Evolutionary conservation across 495 filamentous ascomycete species (phyloP), one percentile per base, ranked within the genome.

Genomic region (Cryomyces minteri): DNA sequence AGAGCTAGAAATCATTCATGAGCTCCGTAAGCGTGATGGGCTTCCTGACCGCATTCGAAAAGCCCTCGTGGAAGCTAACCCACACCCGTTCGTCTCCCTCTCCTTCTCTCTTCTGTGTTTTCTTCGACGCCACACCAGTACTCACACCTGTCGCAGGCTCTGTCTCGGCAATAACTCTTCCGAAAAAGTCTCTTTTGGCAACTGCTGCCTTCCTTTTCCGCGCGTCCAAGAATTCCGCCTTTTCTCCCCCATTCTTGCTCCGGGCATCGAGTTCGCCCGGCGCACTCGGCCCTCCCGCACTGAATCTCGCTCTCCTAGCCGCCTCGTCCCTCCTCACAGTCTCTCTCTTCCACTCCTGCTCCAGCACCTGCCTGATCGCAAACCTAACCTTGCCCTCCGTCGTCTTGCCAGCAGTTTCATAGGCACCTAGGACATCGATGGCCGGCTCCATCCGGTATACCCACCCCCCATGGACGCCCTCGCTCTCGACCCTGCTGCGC

Each of bases 11-110:
- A 7, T 73, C 79, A 47, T 66, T 69, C 68, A 98, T 63, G 51
- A 98, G 68, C 59, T 98, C 90, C 48, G 77, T 76, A 62, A 98
- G 58, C 36, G 80, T 82, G 48, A 98, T 74, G 4, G 87, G 86
- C 59, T 95, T 96, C 58, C 84, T 74, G 39, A 98, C 90, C 7
- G 90, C 90, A 66, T 96, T 96, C 51, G 84, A 90, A 58, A 84
- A 80, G n/a, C 90, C 90, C 62, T 96, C 90, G 55, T 95, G 80
- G 58, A 81, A 98, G 49, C 79, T 94, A 25, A 94, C 78, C 88
- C 90, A 98, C 8, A 92, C 79, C 56, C 77, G 65, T 47, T 59
- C 50, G 11, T 44, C 48, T 57, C 54, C 59, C 34, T 54, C 61
- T 50, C 59, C 55, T 52, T 48, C 41, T 32, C 39, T 36, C 11